Conservation (phyloP, 2,329 filamentous ascomycete genomes). For the Aspergillus sp. region DNA sequence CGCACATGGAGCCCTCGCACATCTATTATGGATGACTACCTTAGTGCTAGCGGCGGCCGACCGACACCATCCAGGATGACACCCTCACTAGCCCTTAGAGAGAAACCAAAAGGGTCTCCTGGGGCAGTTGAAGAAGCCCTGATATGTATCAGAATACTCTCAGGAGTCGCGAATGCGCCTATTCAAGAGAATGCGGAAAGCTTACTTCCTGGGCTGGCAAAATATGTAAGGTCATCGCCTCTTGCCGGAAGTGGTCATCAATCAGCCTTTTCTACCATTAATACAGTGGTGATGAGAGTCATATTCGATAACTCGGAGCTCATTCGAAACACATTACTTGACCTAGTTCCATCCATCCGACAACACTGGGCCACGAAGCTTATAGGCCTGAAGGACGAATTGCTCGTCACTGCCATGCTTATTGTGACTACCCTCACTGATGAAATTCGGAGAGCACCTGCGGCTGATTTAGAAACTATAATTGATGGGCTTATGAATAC, state of each 20-base stretch:
- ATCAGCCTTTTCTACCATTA: constrained; percentile 73
- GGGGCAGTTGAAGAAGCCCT: constrained; percentile 57
- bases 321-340: constrained; percentile 59
- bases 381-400: constrained; percentile 69
- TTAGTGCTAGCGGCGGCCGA: constrained; percentile 25
- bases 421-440: constrained; percentile 61
- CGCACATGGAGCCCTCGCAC: constrained; percentile 29
- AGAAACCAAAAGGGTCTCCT: constrained; percentile 29
- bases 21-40: constrained; percentile 27
- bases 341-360: constrained; percentile 69
- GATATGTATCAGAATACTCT: constrained; percentile 64
- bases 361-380: constrained; percentile 76
- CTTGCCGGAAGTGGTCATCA: constrained; percentile 66
- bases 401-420: constrained; percentile 70
- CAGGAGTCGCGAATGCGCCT: constrained; percentile 67
- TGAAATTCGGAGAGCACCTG: constrained; percentile 33
- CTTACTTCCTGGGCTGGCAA: constrained; percentile 58
- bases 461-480: constrained; percentile 41
- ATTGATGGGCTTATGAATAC: constrained; percentile 68
- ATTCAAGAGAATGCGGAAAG: constrained; percentile 56
- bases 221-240: constrained; percentile 61
- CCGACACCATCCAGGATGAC: constrained; percentile 33
- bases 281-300: constrained; percentile 65
- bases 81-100: constrained; percentile 26
- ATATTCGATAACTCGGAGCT: constrained; percentile 68